Evolutionary conservation across 257 asterid genomes (phyloP), one percentile per base, ranked within the genome.

Genomic region (Anisodus acutangulus): DNA sequence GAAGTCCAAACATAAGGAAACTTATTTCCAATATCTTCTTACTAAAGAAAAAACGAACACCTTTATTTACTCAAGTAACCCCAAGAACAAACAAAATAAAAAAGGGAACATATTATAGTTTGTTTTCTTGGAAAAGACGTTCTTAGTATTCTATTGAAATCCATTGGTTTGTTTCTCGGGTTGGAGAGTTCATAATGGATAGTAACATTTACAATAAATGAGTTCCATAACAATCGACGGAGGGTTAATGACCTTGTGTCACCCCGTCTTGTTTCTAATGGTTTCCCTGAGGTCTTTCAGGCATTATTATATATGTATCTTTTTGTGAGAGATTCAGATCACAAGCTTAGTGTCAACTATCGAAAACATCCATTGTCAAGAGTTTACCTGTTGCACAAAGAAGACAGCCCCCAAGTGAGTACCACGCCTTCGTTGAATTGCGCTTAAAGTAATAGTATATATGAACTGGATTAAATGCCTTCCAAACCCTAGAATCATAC

Each of bases 371-470:
- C 43, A 74, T 12, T 22, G 39, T 74, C 60, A 74, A 74, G 45
- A 51, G 63, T 71, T 62, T 90, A 97, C 99, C 99, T 91, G 99
- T 97, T 72, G 92, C 95, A 83, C 99, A 93, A 63, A 97, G 95
- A 88, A 97, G 90, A 87, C 98, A 93, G 79, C 99, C 99, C 85
- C 99, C 99, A 26, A 97, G 93, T 80, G 99, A 90, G 81, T 89
- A 91, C 99, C 98, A 97, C 53, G 96, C 99, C 88, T 93, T 95
- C 68, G 91, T 89, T 81, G 98, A 90, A 86, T 93, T 91, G 83
- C 94, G 94, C 80, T 89, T 87, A 94, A 97, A 97, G 92, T 85
- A 94, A 85, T 92, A 89, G 90, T 93, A 93, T 84, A 97, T 94
- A 84, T 97, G 93, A 87, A 97, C 85, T 17, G 99, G 98, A 88